Evolutionary conservation across 2,329 filamentous ascomycete genomes (phyloP), one percentile per base, ranked within the genome.

Genomic region (Lojkania enalia): DNA sequence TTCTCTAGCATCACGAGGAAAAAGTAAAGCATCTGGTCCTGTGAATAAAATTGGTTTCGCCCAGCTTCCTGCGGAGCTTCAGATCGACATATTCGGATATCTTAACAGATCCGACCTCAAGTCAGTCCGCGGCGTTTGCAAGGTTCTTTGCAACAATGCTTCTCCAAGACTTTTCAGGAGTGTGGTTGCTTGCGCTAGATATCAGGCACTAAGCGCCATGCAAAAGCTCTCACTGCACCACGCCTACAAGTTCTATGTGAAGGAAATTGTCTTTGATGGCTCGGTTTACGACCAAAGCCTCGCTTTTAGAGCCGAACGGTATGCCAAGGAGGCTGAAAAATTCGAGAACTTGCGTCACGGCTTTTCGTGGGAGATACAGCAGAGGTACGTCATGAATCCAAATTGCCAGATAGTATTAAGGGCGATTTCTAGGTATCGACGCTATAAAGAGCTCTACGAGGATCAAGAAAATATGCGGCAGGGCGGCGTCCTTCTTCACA

Each of bases 211-310:
- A n/a, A 51, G 57, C 11, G 55, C 58, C 13, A 57, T 64, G 6
- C 53, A 65, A 35, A 59, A 58, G 3, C 52, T 64, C 9, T 55
- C 61, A 4, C 27, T 56, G 6, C 57, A 64, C 16, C 16, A 57
- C 3, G 41, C 53, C 9, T 63, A 61, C 15, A 47, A 46, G 15
- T 57, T 39, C 14, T 66, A 62, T 37, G 59, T 66, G 9, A 64
- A 54, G 32, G 59, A 64, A 31, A 55, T 68, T n/a, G 38, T 66
- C 23, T 67, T 64, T 29, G 65, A 67, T 46, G 61, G 55, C 3
- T 61, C 61, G 2, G 20, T 57, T 2, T 66, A 60, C 35, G 44
- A 54, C 27, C 27, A 21, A 19, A 16, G 20, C 1, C 42, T 61
- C 20, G 60, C 61, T 4, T 43, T 35, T 15, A 27, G 48, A 14